phyloP scores from a whole-genome alignment of 192 early-diverging fungal species.

The Rhizophagus clarus region DNA sequence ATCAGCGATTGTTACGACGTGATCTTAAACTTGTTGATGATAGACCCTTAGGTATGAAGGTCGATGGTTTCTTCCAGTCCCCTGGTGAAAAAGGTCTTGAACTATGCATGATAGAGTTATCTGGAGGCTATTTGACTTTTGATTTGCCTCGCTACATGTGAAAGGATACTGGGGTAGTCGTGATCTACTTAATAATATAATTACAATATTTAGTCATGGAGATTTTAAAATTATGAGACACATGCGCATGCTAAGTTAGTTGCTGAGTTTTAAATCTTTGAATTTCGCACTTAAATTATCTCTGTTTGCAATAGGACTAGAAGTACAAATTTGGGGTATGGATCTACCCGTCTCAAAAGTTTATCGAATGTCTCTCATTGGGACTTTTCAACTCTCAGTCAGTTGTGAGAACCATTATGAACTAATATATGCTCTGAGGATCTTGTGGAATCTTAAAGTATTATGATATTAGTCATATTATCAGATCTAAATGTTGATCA shows the following conservation, averaged over 20 bases:
- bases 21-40: slow-evolving; percentile 1
- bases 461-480: neutral
- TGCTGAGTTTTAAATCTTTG: slow-evolving; percentile 2
- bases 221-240: slow-evolving; percentile 25
- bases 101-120: slow-evolving; percentile 27
- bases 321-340: slow-evolving; percentile 31
- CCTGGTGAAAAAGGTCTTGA: slow-evolving; percentile 27
- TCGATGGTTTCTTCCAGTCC: slow-evolving; percentile 18
- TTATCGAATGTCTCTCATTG: slow-evolving; percentile 29
- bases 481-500: neutral
- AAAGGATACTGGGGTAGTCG: slow-evolving; percentile 13
- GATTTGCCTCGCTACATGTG: slow-evolving; percentile 33
- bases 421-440: slow-evolving; percentile 16
- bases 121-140: slow-evolving; percentile 10
- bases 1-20: neutral
- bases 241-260: slow-evolving; percentile 29
- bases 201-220: slow-evolving; percentile 13
- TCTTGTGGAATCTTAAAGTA: slow-evolving; percentile 31
- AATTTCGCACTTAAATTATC: slow-evolving; percentile 1
- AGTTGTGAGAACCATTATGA: slow-evolving; percentile 26
- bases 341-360: slow-evolving; percentile 24
- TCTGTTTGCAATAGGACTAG: slow-evolving; percentile 27
- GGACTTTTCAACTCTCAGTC: slow-evolving; percentile 22
- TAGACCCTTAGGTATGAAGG: neutral
- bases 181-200: slow-evolving; percentile 26